Evolutionary conservation across 169 alveolate genomes (phyloP), one percentile per base, ranked within the genome.

Genomic region (Cryptosporidium viatorum): DNA sequence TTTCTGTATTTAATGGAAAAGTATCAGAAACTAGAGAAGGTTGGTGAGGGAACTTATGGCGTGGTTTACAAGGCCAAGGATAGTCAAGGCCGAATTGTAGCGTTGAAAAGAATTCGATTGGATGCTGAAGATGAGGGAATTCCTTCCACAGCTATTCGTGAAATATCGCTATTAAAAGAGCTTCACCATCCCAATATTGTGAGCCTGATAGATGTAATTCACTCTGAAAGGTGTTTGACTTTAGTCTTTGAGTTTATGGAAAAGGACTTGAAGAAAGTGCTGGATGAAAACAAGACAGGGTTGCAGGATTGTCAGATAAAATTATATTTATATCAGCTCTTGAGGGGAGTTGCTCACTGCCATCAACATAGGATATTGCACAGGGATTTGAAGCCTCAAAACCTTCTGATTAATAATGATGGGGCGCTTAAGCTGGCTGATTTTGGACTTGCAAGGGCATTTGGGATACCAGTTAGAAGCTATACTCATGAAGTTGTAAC

Each of bases 1-100:
- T 31, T 67, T 67, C 51, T 67, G 73, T 33, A 9, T 37, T 67
- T 67, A 39, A 89, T 91, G 70, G 98, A 97, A 92, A 94, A 96
- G 71, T 98, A 98, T 91, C 98, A 97, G 91, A 97, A 97, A 91
- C 93, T 97, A 74, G 99, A 97, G 86, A 98, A 95, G 96, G 97
- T 98, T 21, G 99, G 99, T 26, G 99, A 98, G 86, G 99, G 99
- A 45, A 98, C 99, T 48, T 98, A 98, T 93, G 99, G 99, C 45
- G 99, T 98, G 39, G 99, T 98, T 62, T 98, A 98, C 93, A 94
- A 96, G 68, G 98, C 98, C 21, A 67, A 75, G 48, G 95, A 96
- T 70, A 93, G 91, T 84, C 94, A 92, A 67, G 97, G 98, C 0
- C 98, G 97, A 65, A 91, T 96, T 26, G 98, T 95, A 67, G 99